Evolutionary conservation across 2,329 filamentous ascomycete genomes (phyloP), one percentile per base, ranked within the genome.

Genomic region (Aspergillus ruber): DNA sequence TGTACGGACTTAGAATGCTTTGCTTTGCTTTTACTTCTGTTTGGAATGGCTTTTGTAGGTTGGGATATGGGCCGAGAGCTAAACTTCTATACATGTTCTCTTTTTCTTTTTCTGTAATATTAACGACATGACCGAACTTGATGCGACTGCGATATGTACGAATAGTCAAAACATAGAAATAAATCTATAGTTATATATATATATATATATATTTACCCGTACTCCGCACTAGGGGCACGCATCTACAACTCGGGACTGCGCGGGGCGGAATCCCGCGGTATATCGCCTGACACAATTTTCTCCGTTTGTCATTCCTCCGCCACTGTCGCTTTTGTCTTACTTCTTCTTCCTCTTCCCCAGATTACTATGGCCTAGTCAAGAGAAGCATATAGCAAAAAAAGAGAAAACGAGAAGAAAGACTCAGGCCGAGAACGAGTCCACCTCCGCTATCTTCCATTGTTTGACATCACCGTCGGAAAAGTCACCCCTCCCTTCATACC

Each of bases 1-100:
- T 43, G 72, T 74, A 29, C 63, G 72, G 44, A 63, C 61, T 13
- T 70, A 57, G 64, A 45, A 45, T 32, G 38, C 23, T 13, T 49
- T 36, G 33, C 47, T 13, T 15, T 25, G n/a, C 12, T 9, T 39
- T 7, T n/a, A n/a, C 15, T 41, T 25, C 9, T 25, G 21, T 25
- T 42, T 42, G 6, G 8, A 42, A 25, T 17, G 20, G 21, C 6
- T 40, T 13, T 35, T 35, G 13, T 35, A n/a, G 4, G 6, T n/a
- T 15, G 32, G 7, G 5, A n/a, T 40, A 21, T 21, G 38, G 38
- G 18, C 17, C 25, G 25, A 29, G 10, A 29, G 12, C 9, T 7
- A 23, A 23, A 18, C 17, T 23, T 23, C 18, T 6, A 23, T 40
- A 15, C n/a, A 7, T 40, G 15, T 21, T 15, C 10, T 23, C 3